Percentiles rank a stretch among this genome's conserved stretches.
Conservation (phyloP, 2,329 filamentous ascomycete genomes). For the Colletotrichum sp. region DNA sequence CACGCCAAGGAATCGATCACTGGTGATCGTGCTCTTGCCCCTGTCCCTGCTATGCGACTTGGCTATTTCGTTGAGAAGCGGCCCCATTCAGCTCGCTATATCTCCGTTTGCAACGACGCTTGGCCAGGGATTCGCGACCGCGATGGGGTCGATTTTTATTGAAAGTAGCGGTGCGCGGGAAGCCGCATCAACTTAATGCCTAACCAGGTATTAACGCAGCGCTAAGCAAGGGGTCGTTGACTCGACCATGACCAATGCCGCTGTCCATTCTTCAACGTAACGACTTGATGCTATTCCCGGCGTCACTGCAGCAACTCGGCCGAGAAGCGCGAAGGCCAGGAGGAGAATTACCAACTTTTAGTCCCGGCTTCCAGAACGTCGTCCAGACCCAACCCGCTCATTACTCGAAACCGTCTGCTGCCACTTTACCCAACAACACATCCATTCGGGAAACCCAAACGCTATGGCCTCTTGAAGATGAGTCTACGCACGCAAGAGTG, state of each 20-base stretch:
- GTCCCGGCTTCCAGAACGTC: constrained; percentile 2
- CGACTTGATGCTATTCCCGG: not conserved
- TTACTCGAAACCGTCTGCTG: not conserved
- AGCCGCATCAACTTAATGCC: constrained; percentile 40
- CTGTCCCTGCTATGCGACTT: not conserved
- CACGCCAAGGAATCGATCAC: not conserved
- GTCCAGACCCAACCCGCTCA: not conserved
- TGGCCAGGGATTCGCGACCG: not conserved
- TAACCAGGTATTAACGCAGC: constrained; percentile 27
- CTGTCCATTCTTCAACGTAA: not conserved
- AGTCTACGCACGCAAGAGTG: not conserved
- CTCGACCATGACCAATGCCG: constrained; percentile 35
- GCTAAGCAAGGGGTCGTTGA: constrained; percentile 35
- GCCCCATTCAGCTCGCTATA: not conserved
- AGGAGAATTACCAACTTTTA: constrained; percentile 1
- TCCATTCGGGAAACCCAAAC: not conserved
- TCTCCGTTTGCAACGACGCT: constrained; percentile 10
- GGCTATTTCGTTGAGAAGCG: not conserved
- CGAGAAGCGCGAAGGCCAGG: not conserved
- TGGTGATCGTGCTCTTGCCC: not conserved
- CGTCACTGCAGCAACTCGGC: not conserved
- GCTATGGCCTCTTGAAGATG: not conserved
- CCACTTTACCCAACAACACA: not conserved
- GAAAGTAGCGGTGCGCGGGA: constrained; percentile 32
- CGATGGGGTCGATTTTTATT: not conserved